These are phyloP conservation scores for Macrotyloma uniflorum DNA, from an alignment of 306 rosid species.

Conservation along the genomic window DNA sequence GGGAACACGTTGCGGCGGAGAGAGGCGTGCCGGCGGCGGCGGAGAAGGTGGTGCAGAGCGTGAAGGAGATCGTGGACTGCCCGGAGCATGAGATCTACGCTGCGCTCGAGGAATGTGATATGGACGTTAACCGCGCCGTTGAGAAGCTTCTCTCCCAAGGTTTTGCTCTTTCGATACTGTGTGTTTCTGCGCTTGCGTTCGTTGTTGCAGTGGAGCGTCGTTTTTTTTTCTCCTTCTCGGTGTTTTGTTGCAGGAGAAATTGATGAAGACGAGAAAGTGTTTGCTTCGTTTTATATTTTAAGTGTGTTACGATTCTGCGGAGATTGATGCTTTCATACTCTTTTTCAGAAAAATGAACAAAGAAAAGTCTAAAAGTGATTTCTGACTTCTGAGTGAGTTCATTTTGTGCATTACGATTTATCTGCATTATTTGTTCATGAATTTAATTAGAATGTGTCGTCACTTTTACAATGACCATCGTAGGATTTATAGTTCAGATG, in stretches of 20 bases:
- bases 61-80: slow-evolving; percentile 47
- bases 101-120: slow-evolving; percentile 43
- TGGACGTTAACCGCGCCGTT: slow-evolving; percentile 51
- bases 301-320: not conserved
- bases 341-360: not conserved
- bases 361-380: not conserved
- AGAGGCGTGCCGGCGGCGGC: not conserved
- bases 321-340: slow-evolving; percentile 4
- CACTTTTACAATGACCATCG: not conserved
- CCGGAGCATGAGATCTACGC: slow-evolving; percentile 46
- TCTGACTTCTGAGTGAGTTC: not conserved
- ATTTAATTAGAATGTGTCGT: not conserved
- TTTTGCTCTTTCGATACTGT: slow-evolving; percentile 12
- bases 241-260: not conserved
- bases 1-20: not conserved
- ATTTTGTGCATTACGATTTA: slow-evolving; percentile 14
- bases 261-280: slow-evolving; percentile 4
- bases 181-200: not conserved
- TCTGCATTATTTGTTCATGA: not conserved
- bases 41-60: slow-evolving; percentile 32
- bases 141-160: slow-evolving; percentile 55
- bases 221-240: not conserved
- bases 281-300: not conserved
- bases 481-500: not conserved
- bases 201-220: slow-evolving; percentile 6